Base-by-base conservation (phyloP, 2,329 filamentous ascomycete genomes). In the Cercospora nicotianae region DNA sequence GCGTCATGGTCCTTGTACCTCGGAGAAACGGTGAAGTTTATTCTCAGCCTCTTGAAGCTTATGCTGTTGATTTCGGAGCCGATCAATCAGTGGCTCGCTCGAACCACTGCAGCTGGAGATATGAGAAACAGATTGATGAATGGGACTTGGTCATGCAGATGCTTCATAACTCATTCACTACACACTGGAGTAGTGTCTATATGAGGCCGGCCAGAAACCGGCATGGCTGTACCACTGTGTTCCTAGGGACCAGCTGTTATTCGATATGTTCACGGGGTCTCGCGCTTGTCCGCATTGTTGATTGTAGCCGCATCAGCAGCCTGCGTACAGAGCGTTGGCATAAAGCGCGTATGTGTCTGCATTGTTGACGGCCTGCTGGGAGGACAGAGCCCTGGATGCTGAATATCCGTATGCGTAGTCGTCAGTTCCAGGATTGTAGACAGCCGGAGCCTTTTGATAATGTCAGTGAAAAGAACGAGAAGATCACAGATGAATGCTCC, bases 341-440 rank as follows among this genome's bases (percentile, higher is more conserved):
- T 83, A 87, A 30, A 87, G 77, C 6, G 84, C 83, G 73, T 83
- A 90, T 0, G 84, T 86, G 75, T 91, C 89, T n/a, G 89, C 89
- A 70, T 91, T 89, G 73, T 83, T 81, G 8, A 90, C 74, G 60
- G 88, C 87, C 74, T 86, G 77, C 3, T 77, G 72, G 0, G 81
- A 81, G 5, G 78, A 81, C 69, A 91, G 76, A 5, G 78, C 74
- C 3, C 75, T 81, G 6, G 79, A 76, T 61, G 82, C 82, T 5
- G 81, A 76, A 73, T 89, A 90, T 30, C 86, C 87, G 71, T 87
- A 87, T 28, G 81, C 85, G 63, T 84, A 80, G 74, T 91, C 89
- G 1, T 83, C 77, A 1, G 88, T 90, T 8, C 87, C 86, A 65
- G 86, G 86, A 69, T 71, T 76, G 68, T 80, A 83, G 12, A 85